Percentiles rank a stretch among this genome's conserved stretches.
phyloP scores from a whole-genome alignment of 371 early-diverging fungal genomes.

The Mucor racemosus region DNA sequence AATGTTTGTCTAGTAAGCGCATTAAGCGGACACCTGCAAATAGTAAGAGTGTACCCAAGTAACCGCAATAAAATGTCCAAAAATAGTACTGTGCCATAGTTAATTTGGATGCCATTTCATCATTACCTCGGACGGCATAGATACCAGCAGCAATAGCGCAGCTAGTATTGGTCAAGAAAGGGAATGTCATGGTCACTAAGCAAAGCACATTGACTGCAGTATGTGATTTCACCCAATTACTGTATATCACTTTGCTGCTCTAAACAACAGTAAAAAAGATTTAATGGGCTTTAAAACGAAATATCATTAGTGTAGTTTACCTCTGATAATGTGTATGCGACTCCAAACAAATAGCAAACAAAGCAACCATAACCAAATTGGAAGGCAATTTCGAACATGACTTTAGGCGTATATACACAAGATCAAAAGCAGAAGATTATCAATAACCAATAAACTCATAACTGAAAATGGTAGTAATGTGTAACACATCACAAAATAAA shows the following conservation, averaged over 20 bases:
- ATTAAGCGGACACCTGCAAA: conserved; percentile 33
- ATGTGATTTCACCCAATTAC: conserved; percentile 20
- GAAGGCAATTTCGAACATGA: conserved; percentile 13
- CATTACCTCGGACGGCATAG: conserved; percentile 2
- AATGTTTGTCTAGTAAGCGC: conserved; percentile 28
- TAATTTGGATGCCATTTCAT: neutral
- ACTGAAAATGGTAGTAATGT: conserved; percentile 3
- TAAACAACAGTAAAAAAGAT: neutral
- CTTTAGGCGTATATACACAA: neutral
- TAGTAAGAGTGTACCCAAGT: conserved; percentile 26
- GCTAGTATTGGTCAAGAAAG: conserved; percentile 15
- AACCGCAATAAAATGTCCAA: conserved; percentile 17
- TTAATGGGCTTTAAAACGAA: neutral
- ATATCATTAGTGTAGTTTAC: neutral
- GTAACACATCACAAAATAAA: conserved; percentile 20
- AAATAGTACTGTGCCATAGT: conserved; percentile 8
- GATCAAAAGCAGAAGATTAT: neutral
- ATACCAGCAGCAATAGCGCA: conserved; percentile 11
- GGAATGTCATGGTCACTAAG: neutral
- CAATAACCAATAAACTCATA: neutral
- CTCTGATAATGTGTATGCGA: conserved; percentile 24
- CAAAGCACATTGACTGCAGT: conserved; percentile 12
- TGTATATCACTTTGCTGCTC: conserved; percentile 18
- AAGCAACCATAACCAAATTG: conserved; percentile 20
- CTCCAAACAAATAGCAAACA: conserved; percentile 21